Percentiles rank a stretch among this genome's conserved stretches.
Evolutionary conservation across 768 basidiomycete species (phyloP).

Genomic region (Rubroboletus pulcherrimus): DNA sequence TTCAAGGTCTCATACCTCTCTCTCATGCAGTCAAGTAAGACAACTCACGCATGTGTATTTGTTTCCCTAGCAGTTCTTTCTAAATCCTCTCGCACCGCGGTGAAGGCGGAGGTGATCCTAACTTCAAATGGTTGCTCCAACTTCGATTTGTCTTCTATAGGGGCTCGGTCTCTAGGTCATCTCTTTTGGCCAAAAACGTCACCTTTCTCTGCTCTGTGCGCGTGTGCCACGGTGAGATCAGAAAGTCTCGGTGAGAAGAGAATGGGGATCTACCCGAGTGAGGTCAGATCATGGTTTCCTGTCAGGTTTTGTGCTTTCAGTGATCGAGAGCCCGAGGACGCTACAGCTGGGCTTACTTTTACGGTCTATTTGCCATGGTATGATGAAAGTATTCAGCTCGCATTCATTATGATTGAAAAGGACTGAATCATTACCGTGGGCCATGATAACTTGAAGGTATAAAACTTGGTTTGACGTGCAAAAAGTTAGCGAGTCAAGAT

Average conservation of each 20-base stretch:
- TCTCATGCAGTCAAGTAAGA: neutral
- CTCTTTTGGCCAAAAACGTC: neutral
- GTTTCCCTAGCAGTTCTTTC: slow-evolving; percentile 23
- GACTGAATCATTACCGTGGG: slow-evolving; percentile 13
- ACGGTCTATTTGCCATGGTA: slow-evolving; percentile 6
- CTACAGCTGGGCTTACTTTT: slow-evolving; percentile 10
- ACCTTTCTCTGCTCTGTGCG: slow-evolving; percentile 16
- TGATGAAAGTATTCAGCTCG: slow-evolving; percentile 2
- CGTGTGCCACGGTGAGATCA: neutral
- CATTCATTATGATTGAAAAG: neutral
- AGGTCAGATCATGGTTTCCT: slow-evolving; percentile 10
- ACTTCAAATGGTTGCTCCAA: slow-evolving; percentile 22
- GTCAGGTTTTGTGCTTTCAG: neutral
- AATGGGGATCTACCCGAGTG: slow-evolving; percentile 12
- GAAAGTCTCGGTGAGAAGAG: neutral
- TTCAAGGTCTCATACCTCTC: slow-evolving; percentile 3
- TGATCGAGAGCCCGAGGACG: neutral
- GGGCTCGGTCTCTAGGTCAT: neutral
- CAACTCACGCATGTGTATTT: slow-evolving; percentile 25
- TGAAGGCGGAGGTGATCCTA: slow-evolving; percentile 17
- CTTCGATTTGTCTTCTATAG: slow-evolving; percentile 8
- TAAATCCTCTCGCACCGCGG: slow-evolving; percentile 8
- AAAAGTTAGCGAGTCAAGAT: neutral
- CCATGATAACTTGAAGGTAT: slow-evolving; percentile 8
- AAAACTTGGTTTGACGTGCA: neutral